These are phyloP conservation scores for Gymnopus androsaceus DNA, from an alignment of 1,284 basidiomycete species.

Conservation along the genomic window DNA sequence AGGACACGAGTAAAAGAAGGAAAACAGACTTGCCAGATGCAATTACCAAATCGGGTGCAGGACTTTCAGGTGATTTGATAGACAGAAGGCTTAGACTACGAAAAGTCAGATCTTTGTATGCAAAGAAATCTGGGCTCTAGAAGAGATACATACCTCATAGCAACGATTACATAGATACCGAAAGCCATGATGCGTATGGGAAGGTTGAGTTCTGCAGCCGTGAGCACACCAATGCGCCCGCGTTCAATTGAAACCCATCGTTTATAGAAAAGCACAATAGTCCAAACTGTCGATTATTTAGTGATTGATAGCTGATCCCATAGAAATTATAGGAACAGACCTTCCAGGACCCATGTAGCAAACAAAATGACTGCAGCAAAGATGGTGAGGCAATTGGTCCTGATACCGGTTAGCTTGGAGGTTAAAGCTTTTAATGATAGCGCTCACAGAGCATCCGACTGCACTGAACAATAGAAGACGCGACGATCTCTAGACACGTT, in stretches of 20 bases:
- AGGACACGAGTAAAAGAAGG: neutral
- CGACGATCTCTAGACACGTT: conserved; percentile 45
- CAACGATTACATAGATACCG: conserved; percentile 42
- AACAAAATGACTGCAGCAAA: conserved; percentile 40
- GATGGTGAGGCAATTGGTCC: conserved; percentile 41
- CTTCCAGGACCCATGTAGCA: conserved; percentile 34
- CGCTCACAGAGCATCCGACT: conserved; percentile 38
- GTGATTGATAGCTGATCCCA: conserved; percentile 16
- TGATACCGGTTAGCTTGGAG: conserved; percentile 11
- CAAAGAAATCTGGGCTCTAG: neutral
- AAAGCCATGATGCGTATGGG: conserved; percentile 44
- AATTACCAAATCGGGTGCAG: conserved; percentile 46
- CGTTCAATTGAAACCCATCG: conserved; percentile 31
- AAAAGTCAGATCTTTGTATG: neutral
- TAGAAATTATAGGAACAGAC: conserved; percentile 17
- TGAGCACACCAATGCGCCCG: conserved; percentile 26
- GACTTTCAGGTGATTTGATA: conserved; percentile 42
- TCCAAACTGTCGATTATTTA: conserved; percentile 35
- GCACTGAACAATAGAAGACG: conserved; percentile 52
- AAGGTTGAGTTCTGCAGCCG: conserved; percentile 41
- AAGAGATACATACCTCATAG: conserved; percentile 37
- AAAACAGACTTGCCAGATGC: conserved; percentile 38
- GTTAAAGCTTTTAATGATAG: neutral
- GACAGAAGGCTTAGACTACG: conserved; percentile 45
- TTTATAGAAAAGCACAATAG: conserved; percentile 39